Percentiles rank a stretch among this genome's conserved stretches.
These are phyloP conservation scores for Aspergillus pseudonomiae DNA, from an alignment of 2,329 filamentous ascomycete species.

Conservation along the genomic window DNA sequence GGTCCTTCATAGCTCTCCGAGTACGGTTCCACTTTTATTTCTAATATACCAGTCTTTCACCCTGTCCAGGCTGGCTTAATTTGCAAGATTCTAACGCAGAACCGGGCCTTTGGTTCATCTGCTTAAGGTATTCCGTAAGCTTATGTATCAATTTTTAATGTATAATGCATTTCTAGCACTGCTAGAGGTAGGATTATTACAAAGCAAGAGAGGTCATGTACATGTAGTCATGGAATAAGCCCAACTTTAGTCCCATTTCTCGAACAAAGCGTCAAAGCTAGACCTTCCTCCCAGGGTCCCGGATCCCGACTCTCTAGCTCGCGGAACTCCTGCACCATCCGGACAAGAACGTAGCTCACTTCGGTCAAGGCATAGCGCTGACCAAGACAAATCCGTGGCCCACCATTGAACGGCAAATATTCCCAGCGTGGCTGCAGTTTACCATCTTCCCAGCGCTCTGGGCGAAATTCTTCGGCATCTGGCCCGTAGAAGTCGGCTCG, in stretches of 20 bases:
- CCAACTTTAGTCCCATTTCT: neutral
- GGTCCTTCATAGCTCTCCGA: too few species aligned
- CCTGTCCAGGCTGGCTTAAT: too few species aligned
- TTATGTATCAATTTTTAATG: too few species aligned
- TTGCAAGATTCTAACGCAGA: too few species aligned
- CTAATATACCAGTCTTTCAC: too few species aligned
- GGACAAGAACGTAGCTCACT: conserved; percentile 4
- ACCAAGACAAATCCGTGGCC: conserved; percentile 30
- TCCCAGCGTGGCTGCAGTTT: conserved; percentile 36
- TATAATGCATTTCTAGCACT: too few species aligned
- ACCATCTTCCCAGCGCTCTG: conserved; percentile 21
- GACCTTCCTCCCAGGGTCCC: neutral
- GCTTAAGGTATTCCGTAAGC: too few species aligned
- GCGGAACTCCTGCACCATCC: conserved; percentile 5
- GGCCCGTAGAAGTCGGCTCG: neutral
- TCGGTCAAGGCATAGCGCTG: conserved; percentile 15
- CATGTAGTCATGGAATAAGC: neutral
- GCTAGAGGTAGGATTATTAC: too few species aligned
- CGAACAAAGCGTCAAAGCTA: neutral
- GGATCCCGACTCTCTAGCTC: conserved; percentile 7
- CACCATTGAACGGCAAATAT: conserved; percentile 34
- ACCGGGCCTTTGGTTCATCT: too few species aligned
- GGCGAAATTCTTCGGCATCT: conserved; percentile 4
- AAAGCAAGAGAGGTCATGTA: too few species aligned
- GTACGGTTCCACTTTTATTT: too few species aligned